Conservation (phyloP, 2,329 filamentous ascomycete species). For the Epichloe hybrida region DNA sequence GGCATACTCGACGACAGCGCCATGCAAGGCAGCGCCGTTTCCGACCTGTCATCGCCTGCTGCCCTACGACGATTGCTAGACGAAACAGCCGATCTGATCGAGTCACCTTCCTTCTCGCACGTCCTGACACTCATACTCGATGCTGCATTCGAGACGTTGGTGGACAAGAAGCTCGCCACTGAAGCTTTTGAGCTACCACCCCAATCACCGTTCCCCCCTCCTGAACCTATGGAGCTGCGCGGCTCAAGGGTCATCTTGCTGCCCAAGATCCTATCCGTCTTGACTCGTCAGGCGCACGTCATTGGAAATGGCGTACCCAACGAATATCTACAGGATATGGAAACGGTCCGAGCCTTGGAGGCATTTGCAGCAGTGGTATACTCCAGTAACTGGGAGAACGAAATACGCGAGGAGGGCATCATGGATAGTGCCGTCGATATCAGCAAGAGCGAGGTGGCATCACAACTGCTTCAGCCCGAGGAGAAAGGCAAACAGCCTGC, state of each 20-base stretch:
- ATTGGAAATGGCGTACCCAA: conserved; percentile 70
- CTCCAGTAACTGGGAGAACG: conserved; percentile 66
- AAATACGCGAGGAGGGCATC: conserved; percentile 39
- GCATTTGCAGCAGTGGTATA: conserved; percentile 81
- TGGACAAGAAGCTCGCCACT: conserved; percentile 67
- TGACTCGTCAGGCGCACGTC: conserved; percentile 79
- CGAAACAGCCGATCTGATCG: conserved; percentile 89
- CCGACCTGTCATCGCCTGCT: conserved; percentile 33
- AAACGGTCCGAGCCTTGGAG: conserved; percentile 61
- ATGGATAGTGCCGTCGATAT: conserved; percentile 25
- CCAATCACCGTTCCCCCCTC: conserved; percentile 22
- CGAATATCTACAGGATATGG: conserved; percentile 61
- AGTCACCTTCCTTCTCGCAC: conserved; percentile 80
- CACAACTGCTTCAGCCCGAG: conserved; percentile 4
- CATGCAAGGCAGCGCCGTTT: conserved; percentile 18
- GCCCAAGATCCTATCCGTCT: conserved; percentile 77
- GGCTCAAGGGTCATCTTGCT: conserved; percentile 53
- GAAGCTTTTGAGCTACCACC: conserved; percentile 55
- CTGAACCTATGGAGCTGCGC: conserved; percentile 38
- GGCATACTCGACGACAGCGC: conserved; percentile 51
- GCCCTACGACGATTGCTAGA: conserved; percentile 76
- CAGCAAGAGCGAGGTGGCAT: conserved; percentile 12
- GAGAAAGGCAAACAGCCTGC: conserved; percentile 24
- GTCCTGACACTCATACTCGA: conserved; percentile 81
- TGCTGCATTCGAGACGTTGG: conserved; percentile 68